phyloP scores from a whole-genome alignment of 2,329 filamentous ascomycete genomes.

The Fusarium sp. region DNA sequence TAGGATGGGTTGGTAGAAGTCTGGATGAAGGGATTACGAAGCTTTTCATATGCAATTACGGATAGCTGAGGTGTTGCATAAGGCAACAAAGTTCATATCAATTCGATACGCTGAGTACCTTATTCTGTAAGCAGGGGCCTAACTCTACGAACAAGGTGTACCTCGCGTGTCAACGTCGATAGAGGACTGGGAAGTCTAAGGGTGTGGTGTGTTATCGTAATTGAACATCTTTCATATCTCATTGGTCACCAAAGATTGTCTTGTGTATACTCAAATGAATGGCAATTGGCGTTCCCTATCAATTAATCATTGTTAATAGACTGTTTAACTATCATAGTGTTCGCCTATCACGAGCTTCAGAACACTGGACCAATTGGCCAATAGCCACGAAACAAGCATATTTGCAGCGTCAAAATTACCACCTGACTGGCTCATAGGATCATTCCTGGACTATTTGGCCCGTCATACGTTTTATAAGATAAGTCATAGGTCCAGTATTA shows the following conservation, averaged over 20 bases:
- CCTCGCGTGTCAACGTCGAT: no score
- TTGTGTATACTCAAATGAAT: background rate
- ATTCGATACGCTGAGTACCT: background rate
- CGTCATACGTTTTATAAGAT: background rate
- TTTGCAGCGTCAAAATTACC: background rate
- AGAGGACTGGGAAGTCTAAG: background rate
- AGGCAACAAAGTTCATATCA: slow-evolving; percentile 11
- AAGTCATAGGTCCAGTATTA: background rate
- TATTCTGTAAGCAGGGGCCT: slow-evolving; percentile 11
- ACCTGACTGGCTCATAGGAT: background rate
- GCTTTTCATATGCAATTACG: background rate
- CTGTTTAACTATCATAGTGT: background rate
- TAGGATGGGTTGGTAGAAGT: background rate
- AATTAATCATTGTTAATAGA: background rate
- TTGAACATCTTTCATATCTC: background rate
- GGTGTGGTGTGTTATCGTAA: background rate
- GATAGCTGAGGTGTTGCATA: background rate
- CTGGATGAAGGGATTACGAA: background rate
- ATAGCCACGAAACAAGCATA: slow-evolving; percentile 3
- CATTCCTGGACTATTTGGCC: background rate
- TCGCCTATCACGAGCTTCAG: slow-evolving; percentile 5
- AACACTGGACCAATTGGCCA: slow-evolving; percentile 4
- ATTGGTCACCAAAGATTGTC: background rate
- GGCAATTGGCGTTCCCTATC: background rate
- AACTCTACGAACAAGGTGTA: no score